A percentile compares a stretch with the other conserved stretches of the same genome.
phyloP scores from a whole-genome alignment of 768 basidiomycete genomes.

The Rhizopogon sp. region DNA sequence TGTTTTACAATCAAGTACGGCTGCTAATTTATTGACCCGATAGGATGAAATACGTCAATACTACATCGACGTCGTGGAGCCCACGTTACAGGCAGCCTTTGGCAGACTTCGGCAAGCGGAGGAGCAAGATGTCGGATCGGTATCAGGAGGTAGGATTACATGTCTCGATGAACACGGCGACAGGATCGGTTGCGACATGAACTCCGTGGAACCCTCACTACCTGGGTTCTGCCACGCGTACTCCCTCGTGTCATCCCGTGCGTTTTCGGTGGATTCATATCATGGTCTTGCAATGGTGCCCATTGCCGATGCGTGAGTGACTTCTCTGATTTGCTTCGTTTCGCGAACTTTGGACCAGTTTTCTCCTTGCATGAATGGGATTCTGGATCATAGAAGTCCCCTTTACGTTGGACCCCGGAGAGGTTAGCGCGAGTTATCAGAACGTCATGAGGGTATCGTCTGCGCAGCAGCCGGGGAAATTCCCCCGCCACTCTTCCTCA shows the following conservation, averaged over 20 bases:
- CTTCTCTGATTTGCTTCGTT: background rate
- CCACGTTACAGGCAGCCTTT: constrained; percentile 20
- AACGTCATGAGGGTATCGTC: background rate
- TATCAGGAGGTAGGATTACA: background rate
- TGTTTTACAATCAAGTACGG: constrained; percentile 3
- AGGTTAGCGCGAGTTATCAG: background rate
- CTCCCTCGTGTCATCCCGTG: constrained; percentile 71
- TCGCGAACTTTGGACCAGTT: background rate
- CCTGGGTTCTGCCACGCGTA: constrained; percentile 33
- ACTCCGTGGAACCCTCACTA: constrained; percentile 14
- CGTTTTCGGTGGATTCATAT: constrained; percentile 79
- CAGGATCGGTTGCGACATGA: constrained; percentile 1
- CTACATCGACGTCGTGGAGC: constrained; percentile 22
- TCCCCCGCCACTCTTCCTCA: background rate
- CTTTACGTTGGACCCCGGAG: background rate
- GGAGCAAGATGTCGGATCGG: background rate
- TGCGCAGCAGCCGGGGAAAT: background rate
- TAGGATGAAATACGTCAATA: constrained; percentile 32
- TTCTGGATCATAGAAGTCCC: background rate
- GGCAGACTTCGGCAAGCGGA: constrained; percentile 4
- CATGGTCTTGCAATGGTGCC: constrained; percentile 83
- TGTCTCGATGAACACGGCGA: background rate
- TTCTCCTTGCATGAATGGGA: background rate
- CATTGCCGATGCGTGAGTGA: constrained; percentile 72
- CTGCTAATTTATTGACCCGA: constrained; percentile 14